phyloP scores from a whole-genome alignment of 257 asterid species.

The Lantana camara region DNA sequence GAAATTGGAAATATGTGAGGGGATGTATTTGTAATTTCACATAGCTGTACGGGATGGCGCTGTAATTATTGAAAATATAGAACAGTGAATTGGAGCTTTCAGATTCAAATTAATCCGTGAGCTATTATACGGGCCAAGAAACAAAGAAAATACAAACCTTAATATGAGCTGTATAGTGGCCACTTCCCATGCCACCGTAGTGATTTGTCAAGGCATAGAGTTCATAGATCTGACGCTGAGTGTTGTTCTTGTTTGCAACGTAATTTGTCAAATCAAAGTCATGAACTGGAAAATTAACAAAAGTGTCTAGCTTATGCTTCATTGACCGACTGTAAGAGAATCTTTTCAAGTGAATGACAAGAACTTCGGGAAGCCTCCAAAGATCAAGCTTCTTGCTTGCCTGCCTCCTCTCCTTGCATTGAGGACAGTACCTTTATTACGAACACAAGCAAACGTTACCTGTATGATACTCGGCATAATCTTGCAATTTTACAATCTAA shows the following conservation, averaged over 20 bases:
- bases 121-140: neutral
- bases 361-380: constrained; percentile 99
- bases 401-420: constrained; percentile 96
- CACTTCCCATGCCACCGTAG: constrained; percentile 99
- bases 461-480: neutral
- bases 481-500: neutral
- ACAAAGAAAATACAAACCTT: constrained; percentile 53
- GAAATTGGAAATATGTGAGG: too few species aligned
- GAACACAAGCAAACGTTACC: constrained; percentile 20
- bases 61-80: neutral
- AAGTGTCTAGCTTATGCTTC: constrained; percentile 98
- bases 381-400: constrained; percentile 98
- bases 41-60: too few species aligned
- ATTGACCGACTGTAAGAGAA: constrained; percentile 95
- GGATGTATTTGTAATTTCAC: too few species aligned
- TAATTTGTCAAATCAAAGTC: constrained; percentile 91
- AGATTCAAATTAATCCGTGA: neutral
- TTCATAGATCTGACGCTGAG: constrained; percentile 81
- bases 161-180: constrained; percentile 94
- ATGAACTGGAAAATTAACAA: constrained; percentile 91
- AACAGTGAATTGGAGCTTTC: neutral
- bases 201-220: constrained; percentile 95
- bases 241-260: constrained; percentile 90
- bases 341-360: constrained; percentile 94
- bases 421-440: constrained; percentile 87